Percentiles rank a stretch among this genome's conserved stretches.
These are phyloP conservation scores for Macadamia integrifolia DNA, from an alignment of 164 flowering plant genomes.

Conservation along the genomic window DNA sequence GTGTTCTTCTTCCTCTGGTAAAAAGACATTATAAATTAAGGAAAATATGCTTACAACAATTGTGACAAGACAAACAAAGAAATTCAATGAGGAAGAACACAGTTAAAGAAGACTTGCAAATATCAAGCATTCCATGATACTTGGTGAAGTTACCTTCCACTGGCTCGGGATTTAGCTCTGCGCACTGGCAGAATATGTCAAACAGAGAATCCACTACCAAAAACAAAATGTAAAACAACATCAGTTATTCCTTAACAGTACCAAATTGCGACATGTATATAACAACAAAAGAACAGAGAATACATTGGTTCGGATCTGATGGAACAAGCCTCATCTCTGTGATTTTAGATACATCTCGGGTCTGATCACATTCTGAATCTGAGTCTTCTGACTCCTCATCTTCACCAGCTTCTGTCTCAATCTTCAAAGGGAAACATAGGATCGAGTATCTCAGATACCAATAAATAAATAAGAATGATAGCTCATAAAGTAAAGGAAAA, in stretches of 20 bases:
- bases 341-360: constrained; percentile 53
- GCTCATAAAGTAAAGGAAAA: background rate
- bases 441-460: background rate
- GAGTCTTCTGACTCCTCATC: constrained; percentile 56
- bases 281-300: background rate
- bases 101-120: background rate
- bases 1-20: constrained; percentile 54
- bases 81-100: background rate
- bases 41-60: background rate
- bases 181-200: constrained; percentile 77
- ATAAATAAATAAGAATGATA: too few species aligned
- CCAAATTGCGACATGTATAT: background rate
- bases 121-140: background rate
- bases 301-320: constrained; percentile 77
- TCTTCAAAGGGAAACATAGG: constrained; percentile 32
- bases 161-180: constrained; percentile 90
- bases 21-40: constrained; percentile 10
- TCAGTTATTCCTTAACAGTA: background rate
- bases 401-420: constrained; percentile 65
- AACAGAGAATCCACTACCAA: constrained; percentile 72
- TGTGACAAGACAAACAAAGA: background rate
- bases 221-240: constrained; percentile 4
- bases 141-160: constrained; percentile 38
- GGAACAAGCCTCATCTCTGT: constrained; percentile 95
- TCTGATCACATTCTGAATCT: constrained; percentile 48